Evolutionary conservation across 352 stramenopile species (phyloP).

Genomic region (Pythium volutum): DNA sequence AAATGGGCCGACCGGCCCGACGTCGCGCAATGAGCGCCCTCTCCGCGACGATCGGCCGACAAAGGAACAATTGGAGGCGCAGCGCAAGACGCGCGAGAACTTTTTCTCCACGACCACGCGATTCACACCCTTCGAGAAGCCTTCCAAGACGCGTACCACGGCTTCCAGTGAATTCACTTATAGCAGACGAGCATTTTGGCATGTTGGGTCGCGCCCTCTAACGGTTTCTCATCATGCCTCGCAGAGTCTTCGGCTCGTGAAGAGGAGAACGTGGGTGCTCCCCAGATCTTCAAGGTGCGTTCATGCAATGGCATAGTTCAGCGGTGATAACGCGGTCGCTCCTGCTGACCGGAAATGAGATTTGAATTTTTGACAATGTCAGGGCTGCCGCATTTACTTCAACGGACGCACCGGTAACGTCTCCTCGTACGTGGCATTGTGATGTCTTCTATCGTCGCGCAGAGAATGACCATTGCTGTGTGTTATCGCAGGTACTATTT

Average conservation of each 20-base stretch:
- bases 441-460: not conserved
- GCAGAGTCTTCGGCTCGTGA: conserved; percentile 3
- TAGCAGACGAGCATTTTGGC: not conserved
- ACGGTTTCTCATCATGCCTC: not conserved
- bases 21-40: conserved; percentile 48
- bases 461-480: not conserved
- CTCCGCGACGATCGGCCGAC: conserved; percentile 30
- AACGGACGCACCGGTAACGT: conserved; percentile 81
- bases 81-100: conserved; percentile 30
- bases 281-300: conserved; percentile 55
- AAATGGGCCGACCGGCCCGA: conserved; percentile 72
- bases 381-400: conserved; percentile 80
- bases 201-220: not conserved
- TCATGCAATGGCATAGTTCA: not conserved
- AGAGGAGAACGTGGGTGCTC: conserved; percentile 9
- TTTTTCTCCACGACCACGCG: conserved; percentile 35
- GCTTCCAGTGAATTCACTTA: not conserved
- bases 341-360: not conserved
- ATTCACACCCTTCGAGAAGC: not conserved
- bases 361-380: not conserved
- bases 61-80: conserved; percentile 26
- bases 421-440: conserved; percentile 46
- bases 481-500: conserved; percentile 61
- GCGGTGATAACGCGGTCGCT: not conserved
- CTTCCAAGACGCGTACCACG: conserved; percentile 4